Evolutionary conservation across 768 basidiomycete genomes (phyloP).

Genomic region (Macrolepiota albuminosa): DNA sequence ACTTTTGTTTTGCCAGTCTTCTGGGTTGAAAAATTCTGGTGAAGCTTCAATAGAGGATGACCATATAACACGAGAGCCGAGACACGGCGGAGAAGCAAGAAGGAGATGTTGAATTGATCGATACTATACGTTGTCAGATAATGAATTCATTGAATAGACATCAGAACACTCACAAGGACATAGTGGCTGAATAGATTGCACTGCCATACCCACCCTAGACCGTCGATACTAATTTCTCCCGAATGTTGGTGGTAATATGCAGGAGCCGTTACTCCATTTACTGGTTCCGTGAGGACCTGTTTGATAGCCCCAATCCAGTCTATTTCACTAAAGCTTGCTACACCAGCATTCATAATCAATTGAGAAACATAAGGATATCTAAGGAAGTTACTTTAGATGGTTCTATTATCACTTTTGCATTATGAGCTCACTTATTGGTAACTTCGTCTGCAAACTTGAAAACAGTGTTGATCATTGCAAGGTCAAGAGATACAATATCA

Average conservation of each 20-base stretch:
- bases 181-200: slow-evolving; percentile 83
- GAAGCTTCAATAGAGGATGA: slow-evolving; percentile 67
- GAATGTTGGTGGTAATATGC: slow-evolving; percentile 49
- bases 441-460: slow-evolving; percentile 58
- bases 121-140: slow-evolving; percentile 39
- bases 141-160: neutral
- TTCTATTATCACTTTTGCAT: neutral
- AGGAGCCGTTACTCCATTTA: slow-evolving; percentile 49
- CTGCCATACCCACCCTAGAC: slow-evolving; percentile 80
- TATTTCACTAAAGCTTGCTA: slow-evolving; percentile 52
- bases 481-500: slow-evolving; percentile 59
- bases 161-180: slow-evolving; percentile 43
- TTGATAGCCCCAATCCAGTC: slow-evolving; percentile 41
- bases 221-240: slow-evolving; percentile 61
- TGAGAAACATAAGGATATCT: slow-evolving; percentile 83
- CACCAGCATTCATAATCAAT: slow-evolving; percentile 76
- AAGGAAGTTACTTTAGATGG: neutral
- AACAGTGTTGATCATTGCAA: slow-evolving; percentile 55
- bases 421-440: slow-evolving; percentile 40
- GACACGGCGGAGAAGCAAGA: slow-evolving; percentile 32
- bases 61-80: slow-evolving; percentile 68
- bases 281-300: slow-evolving; percentile 42
- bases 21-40: slow-evolving; percentile 47
- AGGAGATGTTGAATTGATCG: slow-evolving; percentile 56
- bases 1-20: slow-evolving; percentile 69